Percentiles rank a stretch among this genome's conserved stretches.
phyloP scores from a whole-genome alignment of 2,329 filamentous ascomycete genomes.

The Stagonosporopsis cucurbitacearum region DNA sequence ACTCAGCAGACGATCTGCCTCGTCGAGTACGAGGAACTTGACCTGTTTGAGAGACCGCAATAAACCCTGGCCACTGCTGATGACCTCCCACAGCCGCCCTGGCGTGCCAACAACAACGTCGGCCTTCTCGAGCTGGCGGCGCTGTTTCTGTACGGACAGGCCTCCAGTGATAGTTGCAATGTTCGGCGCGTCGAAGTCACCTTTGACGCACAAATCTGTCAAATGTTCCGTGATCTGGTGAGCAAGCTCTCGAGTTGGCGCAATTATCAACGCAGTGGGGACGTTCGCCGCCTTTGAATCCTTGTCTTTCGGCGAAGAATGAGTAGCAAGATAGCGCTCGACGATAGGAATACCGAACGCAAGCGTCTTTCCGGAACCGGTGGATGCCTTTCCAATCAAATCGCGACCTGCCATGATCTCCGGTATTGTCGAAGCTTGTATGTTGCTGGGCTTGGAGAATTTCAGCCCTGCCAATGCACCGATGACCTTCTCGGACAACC shows the following conservation, averaged over 20 bases:
- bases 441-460: conserved; percentile 80
- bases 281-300: conserved; percentile 47
- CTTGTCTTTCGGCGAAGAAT: conserved; percentile 47
- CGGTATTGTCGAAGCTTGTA: conserved; percentile 82
- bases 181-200: conserved; percentile 64
- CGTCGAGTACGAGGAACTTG: conserved; percentile 86
- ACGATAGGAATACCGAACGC: conserved; percentile 94
- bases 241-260: conserved; percentile 90
- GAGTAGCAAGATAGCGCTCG: conserved; percentile 72
- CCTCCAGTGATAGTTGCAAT: conserved; percentile 93
- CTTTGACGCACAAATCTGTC: conserved; percentile 71
- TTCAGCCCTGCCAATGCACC: conserved; percentile 78
- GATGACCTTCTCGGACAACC: conserved; percentile 74
- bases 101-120: conserved; percentile 95
- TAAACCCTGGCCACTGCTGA: conserved; percentile 75
- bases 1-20: conserved; percentile 89
- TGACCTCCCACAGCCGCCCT: conserved; percentile 91
- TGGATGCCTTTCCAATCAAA: conserved; percentile 94
- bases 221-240: conserved; percentile 90
- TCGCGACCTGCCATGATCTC: conserved; percentile 83
- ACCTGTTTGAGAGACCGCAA: conserved; percentile 75
- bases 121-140: conserved; percentile 79
- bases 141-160: conserved; percentile 92
- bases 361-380: conserved; percentile 94
- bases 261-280: conserved; percentile 74